A percentile compares a stretch with the other conserved stretches of the same genome.
These are phyloP conservation scores for Phaffia rhodozyma DNA, from an alignment of 1,284 basidiomycete genomes.

Conservation along the genomic window DNA sequence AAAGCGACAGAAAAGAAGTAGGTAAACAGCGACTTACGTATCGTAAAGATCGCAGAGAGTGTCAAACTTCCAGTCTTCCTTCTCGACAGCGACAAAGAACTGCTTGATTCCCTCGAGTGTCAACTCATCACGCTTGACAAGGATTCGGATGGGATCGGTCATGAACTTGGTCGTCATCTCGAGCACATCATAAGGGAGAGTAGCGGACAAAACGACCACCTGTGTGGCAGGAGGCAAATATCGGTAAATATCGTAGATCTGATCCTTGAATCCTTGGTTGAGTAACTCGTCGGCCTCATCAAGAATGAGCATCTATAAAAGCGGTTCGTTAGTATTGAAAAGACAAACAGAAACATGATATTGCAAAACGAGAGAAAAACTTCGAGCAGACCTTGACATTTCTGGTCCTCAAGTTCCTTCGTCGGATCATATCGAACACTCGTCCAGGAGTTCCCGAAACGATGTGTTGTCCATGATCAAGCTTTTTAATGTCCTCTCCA, in stretches of 20 bases:
- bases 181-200: constrained; percentile 90
- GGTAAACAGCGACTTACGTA: constrained; percentile 42
- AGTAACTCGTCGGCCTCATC: constrained; percentile 97
- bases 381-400: constrained; percentile 63
- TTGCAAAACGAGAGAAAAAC: background rate
- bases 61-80: constrained; percentile 99
- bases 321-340: background rate
- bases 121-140: constrained; percentile 99
- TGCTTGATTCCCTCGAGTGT: constrained; percentile 99
- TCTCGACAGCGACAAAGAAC: constrained; percentile 99
- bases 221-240: constrained; percentile 97
- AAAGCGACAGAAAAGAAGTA: background rate
- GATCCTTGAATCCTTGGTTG: constrained; percentile 99
- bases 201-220: constrained; percentile 91
- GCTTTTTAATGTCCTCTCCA: constrained; percentile 95
- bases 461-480: constrained; percentile 96
- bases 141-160: constrained; percentile 90
- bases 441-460: constrained; percentile 96
- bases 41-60: constrained; percentile 97
- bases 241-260: constrained; percentile 98
- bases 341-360: background rate
- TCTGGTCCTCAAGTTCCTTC: constrained; percentile 81
- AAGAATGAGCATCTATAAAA: constrained; percentile 73
- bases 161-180: constrained; percentile 99
- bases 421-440: constrained; percentile 98